Conservation (phyloP, 768 basidiomycete genomes). For the Trametes coccinea region DNA sequence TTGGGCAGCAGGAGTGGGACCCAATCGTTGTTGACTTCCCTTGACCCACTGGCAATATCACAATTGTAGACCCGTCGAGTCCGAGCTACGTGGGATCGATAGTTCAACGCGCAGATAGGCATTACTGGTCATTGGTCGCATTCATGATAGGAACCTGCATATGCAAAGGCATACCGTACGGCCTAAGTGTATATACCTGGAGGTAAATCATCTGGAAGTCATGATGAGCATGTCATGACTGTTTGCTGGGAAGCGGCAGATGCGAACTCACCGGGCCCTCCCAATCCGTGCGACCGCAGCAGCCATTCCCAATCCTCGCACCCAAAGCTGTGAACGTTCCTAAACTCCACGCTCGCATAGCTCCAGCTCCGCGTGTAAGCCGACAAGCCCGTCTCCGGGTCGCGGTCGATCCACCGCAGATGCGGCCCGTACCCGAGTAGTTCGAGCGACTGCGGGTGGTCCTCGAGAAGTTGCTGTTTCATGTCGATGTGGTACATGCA, state of each 20-base stretch:
- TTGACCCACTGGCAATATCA: neutral
- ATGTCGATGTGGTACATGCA: neutral
- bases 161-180: too few species aligned
- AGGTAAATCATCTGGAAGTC: too few species aligned
- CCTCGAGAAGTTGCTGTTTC: conserved; percentile 13
- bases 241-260: neutral
- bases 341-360: conserved; percentile 8
- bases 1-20: neutral
- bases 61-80: too few species aligned
- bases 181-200: too few species aligned
- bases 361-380: conserved; percentile 8
- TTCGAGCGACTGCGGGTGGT: conserved; percentile 12
- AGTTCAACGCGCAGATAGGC: too few species aligned
- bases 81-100: too few species aligned
- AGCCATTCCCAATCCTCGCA: conserved; percentile 23
- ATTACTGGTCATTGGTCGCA: neutral
- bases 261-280: neutral
- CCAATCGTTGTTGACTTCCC: neutral
- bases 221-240: too few species aligned
- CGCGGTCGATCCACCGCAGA: conserved; percentile 7
- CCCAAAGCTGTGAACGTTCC: conserved; percentile 16
- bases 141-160: too few species aligned
- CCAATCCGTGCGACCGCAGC: conserved; percentile 3
- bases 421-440: conserved; percentile 12
- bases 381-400: neutral